Conservation (phyloP, 495 filamentous ascomycete genomes). For the Penicillium argentinense region DNA sequence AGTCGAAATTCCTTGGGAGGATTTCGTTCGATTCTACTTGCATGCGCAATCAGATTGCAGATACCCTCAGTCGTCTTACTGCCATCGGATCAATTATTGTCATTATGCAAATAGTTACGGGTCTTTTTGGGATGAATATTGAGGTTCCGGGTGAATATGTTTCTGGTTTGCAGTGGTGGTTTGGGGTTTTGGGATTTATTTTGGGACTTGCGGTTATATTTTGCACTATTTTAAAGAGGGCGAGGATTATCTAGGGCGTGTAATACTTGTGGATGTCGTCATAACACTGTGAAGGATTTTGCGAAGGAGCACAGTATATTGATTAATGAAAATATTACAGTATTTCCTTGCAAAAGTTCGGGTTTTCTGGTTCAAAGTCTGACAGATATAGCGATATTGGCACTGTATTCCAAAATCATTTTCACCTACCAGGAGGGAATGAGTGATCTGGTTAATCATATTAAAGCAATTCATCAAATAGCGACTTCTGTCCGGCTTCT, state of each 20-base stretch:
- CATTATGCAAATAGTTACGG: constrained; percentile 83
- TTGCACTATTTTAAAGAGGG: constrained; percentile 11
- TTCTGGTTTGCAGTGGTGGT: constrained; percentile 62
- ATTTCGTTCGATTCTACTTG: constrained; percentile 79
- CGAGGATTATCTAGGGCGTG: background rate
- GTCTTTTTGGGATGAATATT: constrained; percentile 94
- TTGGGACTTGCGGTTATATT: constrained; percentile 14
- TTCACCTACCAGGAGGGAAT: too few relatives aligned
- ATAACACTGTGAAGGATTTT: too few relatives aligned
- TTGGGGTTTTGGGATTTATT: constrained; percentile 66
- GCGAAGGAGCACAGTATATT: too few relatives aligned
- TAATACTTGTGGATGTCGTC: too few relatives aligned
- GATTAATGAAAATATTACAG: too few relatives aligned
- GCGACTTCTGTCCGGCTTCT: too few relatives aligned
- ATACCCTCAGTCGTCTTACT: constrained; percentile 80
- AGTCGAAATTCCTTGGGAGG: constrained; percentile 87
- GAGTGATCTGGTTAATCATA: too few relatives aligned
- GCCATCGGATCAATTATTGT: constrained; percentile 83
- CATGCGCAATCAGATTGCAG: constrained; percentile 70
- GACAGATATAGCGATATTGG: too few relatives aligned
- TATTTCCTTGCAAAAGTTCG: too few relatives aligned
- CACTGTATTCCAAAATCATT: too few relatives aligned
- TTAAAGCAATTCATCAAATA: too few relatives aligned
- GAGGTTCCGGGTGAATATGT: constrained; percentile 62
- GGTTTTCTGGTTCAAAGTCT: too few relatives aligned